Conservation (phyloP, 1,284 basidiomycete genomes). For the Cryptococcus hybrid region DNA sequence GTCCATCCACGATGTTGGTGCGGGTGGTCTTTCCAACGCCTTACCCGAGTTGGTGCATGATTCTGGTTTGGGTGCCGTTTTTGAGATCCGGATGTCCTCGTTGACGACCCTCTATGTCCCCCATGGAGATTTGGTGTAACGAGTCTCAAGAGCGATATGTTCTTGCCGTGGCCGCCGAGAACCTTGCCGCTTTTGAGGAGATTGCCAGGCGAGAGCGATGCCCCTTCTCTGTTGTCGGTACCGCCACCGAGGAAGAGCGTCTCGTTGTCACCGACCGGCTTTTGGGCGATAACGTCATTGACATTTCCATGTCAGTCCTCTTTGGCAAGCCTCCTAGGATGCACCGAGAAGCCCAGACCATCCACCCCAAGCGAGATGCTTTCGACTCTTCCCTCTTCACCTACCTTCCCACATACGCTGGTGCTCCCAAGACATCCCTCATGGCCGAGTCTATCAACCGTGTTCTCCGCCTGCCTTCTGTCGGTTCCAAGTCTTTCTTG, state of each 20-base stretch:
- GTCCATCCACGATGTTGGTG: slow-evolving; percentile 97
- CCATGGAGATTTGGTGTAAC: slow-evolving; percentile 99
- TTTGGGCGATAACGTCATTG: slow-evolving; percentile 74
- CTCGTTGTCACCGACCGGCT: slow-evolving; percentile 88
- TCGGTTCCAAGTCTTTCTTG: slow-evolving; percentile 94
- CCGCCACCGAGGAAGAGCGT: slow-evolving; percentile 75
- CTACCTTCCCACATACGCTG: slow-evolving; percentile 57
- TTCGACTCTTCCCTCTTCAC: slow-evolving; percentile 72
- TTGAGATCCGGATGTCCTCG: slow-evolving; percentile 93
- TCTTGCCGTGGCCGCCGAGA: slow-evolving; percentile 70
- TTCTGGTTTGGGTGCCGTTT: slow-evolving; percentile 81
- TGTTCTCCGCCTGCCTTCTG: slow-evolving; percentile 84
- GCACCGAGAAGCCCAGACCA: slow-evolving; percentile 68
- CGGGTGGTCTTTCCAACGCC: slow-evolving; percentile 94
- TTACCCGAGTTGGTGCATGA: slow-evolving; percentile 97
- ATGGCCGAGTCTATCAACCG: slow-evolving; percentile 68
- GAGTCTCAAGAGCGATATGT: slow-evolving; percentile 99
- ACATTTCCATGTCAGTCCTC: slow-evolving; percentile 89
- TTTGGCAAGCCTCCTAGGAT: slow-evolving; percentile 97
- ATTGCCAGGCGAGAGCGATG: slow-evolving; percentile 88
- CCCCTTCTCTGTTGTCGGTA: slow-evolving; percentile 82
- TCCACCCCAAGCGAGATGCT: slow-evolving; percentile 54
- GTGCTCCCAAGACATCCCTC: slow-evolving; percentile 49
- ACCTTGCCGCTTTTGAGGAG: slow-evolving; percentile 61
- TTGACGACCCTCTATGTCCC: slow-evolving; percentile 93